Conservation (phyloP, 108 stramenopile species). For the Nitzschia palea region DNA sequence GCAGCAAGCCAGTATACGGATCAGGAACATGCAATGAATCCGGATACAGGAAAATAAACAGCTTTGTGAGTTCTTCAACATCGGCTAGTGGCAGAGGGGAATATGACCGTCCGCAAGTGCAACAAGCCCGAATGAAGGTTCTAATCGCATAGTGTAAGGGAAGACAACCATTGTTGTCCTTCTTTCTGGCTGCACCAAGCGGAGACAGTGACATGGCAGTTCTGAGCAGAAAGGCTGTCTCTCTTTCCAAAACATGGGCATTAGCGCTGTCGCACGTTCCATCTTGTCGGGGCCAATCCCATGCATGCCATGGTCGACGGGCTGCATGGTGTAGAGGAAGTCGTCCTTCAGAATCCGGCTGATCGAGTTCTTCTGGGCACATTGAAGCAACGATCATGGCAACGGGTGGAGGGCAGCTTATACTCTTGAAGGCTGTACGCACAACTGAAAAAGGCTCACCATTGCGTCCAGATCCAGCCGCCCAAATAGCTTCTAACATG, state of each 20-base stretch:
- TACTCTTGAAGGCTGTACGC: conserved; percentile 49
- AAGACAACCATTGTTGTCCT: conserved; percentile 46
- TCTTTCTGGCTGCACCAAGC: conserved; percentile 19
- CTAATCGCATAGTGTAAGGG: conserved; percentile 67
- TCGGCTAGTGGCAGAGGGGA: conserved; percentile 33
- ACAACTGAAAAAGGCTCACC: conserved; percentile 39
- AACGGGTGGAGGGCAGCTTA: conserved; percentile 59
- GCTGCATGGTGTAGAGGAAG: conserved; percentile 70
- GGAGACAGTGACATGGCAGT: conserved; percentile 53
- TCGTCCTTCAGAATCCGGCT: conserved; percentile 42
- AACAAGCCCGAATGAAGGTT: conserved; percentile 51
- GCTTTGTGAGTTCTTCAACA: conserved; percentile 39
- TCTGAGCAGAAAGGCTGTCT: conserved; percentile 48
- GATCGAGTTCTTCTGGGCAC: conserved; percentile 51
- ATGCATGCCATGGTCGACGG: conserved; percentile 44
- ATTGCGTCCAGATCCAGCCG: neutral
- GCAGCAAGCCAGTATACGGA: conserved; percentile 52
- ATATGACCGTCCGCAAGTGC: conserved; percentile 37
- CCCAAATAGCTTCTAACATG: conserved; percentile 35
- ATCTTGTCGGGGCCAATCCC: conserved; percentile 56
- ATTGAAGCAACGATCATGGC: conserved; percentile 48
- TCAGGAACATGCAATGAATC: conserved; percentile 51
- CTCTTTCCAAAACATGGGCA: conserved; percentile 36
- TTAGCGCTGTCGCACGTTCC: conserved; percentile 25
- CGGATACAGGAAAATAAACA: conserved; percentile 51